Evolutionary conservation across 2,329 filamentous ascomycete species (phyloP).

Genomic region (Knufia petricola): DNA sequence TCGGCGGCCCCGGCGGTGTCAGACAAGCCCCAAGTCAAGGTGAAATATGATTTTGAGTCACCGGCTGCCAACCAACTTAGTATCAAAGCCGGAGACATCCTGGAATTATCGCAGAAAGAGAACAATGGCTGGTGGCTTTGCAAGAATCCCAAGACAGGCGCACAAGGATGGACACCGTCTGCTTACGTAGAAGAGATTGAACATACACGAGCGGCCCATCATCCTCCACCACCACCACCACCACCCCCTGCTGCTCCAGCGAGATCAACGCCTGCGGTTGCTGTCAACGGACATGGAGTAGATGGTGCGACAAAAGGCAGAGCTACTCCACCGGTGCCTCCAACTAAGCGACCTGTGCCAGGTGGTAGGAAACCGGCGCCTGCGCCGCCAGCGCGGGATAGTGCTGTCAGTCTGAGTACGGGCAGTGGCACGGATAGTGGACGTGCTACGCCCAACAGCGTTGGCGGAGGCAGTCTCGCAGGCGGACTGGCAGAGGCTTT

Average conservation of each 20-base stretch:
- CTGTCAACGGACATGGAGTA: slow-evolving; percentile 16
- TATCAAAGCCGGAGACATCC: slow-evolving; percentile 66
- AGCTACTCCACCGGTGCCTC: slow-evolving; percentile 65
- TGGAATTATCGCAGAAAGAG: slow-evolving; percentile 90
- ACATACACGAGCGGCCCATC: slow-evolving; percentile 50
- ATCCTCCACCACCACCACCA: too few species aligned
- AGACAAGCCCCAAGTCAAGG: slow-evolving; percentile 72
- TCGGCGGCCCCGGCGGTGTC: slow-evolving; percentile 55
- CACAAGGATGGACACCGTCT: slow-evolving; percentile 89
- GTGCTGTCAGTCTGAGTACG: slow-evolving; percentile 38
- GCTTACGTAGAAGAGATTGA: slow-evolving; percentile 76
- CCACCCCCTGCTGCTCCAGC: slow-evolving; percentile 41
- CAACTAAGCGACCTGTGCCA: slow-evolving; percentile 66
- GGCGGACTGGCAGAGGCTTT: slow-evolving; percentile 72
- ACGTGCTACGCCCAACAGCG: slow-evolving; percentile 56
- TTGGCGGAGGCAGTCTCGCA: slow-evolving; percentile 51
- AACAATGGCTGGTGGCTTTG: slow-evolving; percentile 96
- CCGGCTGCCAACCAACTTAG: slow-evolving; percentile 78
- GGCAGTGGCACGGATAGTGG: slow-evolving; percentile 53
- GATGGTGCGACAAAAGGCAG: slow-evolving; percentile 45
- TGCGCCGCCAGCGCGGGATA: slow-evolving; percentile 55
- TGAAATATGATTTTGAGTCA: slow-evolving; percentile 82
- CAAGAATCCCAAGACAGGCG: slow-evolving; percentile 56
- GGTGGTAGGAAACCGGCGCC: slow-evolving; percentile 60
- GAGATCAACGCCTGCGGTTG: slow-evolving; percentile 52